Evolutionary conservation across 2,329 filamentous ascomycete species (phyloP), one percentile per base, ranked within the genome.

Genomic region (Ophiocordyceps camponoti-rufipedis): DNA sequence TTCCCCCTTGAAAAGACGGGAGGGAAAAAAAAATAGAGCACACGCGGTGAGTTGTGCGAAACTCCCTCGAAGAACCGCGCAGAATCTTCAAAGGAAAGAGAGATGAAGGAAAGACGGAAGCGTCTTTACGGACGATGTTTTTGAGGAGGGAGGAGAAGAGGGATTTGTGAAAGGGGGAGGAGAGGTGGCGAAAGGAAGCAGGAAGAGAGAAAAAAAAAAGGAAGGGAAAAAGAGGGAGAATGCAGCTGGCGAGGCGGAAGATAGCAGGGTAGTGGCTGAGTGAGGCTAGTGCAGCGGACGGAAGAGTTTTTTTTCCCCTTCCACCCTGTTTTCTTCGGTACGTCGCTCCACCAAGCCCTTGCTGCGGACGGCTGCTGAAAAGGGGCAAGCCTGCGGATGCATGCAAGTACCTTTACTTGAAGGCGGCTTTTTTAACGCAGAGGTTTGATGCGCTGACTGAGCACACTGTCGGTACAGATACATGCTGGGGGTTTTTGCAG

Each of bases 71-170:
- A 65, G 62, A 65, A 63, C 28, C 57, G 58, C 56, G 56, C 61
- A 61, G 57, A 62, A 63, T 62, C 61, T 65, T 66, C 63, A 66
- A 67, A 67, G 63, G 61, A 67, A 63, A 60, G 60, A 65, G 40
- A 41, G 35, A 5, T 61, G 58, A 67, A 63, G 57, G 60, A 63
- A 61, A 60, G 57, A 60, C 54, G 52, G 52, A 55, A 49, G 12
- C 56, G 57, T 56, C 55, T 53, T 49, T 49, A 54, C 54, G 53
- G 51, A 51, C 55, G 43, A 50, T 46, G 53, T 53, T 54, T 55
- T 50, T 48, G 51, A 53, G 45, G 53, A 56, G 51, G 52, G 53
- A 53, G 52, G 53, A 53, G 53, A 48, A 23, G 53, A 50, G 54
- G 53, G 54, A 51, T 55, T 57, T 56, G 50, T 48, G 54, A 58